Conservation (phyloP, 768 basidiomycete genomes). For the Rhizopogon vesiculosus region DNA sequence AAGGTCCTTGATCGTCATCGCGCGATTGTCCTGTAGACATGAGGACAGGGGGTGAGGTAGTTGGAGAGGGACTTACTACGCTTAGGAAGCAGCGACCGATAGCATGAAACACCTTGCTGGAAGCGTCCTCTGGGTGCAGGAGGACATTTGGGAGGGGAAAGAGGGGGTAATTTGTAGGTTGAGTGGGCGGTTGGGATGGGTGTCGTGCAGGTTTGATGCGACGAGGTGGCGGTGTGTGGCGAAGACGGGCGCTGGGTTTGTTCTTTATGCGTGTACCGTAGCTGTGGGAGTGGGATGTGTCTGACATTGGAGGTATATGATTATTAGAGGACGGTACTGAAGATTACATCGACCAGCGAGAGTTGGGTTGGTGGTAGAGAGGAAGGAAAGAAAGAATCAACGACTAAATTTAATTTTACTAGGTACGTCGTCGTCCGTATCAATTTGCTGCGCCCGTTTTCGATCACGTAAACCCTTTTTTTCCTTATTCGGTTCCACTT, state of each 20-base stretch:
- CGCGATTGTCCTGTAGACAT: slow-evolving; percentile 60
- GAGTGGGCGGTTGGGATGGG: slow-evolving; percentile 6
- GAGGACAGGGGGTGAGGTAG: slow-evolving; percentile 6
- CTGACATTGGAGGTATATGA: slow-evolving; percentile 1
- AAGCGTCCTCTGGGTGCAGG: slow-evolving; percentile 71
- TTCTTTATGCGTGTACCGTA: slow-evolving; percentile 55
- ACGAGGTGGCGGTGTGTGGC: slow-evolving; percentile 33
- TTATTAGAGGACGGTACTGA: too few relatives aligned
- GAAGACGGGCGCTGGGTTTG: slow-evolving; percentile 47
- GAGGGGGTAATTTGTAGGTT: slow-evolving; percentile 20
- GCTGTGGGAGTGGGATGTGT: slow-evolving; percentile 31
- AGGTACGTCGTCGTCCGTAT: too few relatives aligned
- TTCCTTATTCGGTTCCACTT: too few relatives aligned
- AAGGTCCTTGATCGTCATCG: slow-evolving; percentile 84
- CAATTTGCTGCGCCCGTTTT: too few relatives aligned
- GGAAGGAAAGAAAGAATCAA: not conserved
- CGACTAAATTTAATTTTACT: too few relatives aligned
- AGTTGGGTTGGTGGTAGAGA: not conserved
- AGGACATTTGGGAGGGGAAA: slow-evolving; percentile 64
- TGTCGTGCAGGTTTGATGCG: slow-evolving; percentile 28
- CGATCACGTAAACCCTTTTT: too few relatives aligned
- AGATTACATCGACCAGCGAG: not conserved
- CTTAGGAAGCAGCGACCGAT: slow-evolving; percentile 71
- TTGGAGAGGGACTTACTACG: slow-evolving; percentile 45
- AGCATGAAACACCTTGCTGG: slow-evolving; percentile 67